A percentile compares a stretch with the other conserved stretches of the same genome.
Conservation (phyloP, 129 eudicot genomes). For the Silybum marianum region DNA sequence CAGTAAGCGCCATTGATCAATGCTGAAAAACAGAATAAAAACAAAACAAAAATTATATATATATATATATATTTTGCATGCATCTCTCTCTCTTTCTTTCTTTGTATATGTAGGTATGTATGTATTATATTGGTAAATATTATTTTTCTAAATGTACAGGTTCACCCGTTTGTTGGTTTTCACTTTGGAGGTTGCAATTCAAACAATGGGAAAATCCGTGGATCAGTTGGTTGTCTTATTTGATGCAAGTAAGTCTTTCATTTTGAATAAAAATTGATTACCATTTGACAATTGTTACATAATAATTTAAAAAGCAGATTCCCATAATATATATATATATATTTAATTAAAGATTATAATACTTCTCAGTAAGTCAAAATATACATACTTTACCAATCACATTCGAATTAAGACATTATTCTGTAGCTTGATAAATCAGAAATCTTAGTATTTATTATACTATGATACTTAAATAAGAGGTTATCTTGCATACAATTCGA, state of each 20-base stretch:
- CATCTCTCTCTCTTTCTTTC: background rate
- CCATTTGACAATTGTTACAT: slow-evolving; percentile 33
- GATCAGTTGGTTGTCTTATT: slow-evolving; percentile 85
- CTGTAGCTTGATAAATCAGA: background rate
- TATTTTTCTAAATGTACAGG: slow-evolving; percentile 40
- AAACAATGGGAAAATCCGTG: slow-evolving; percentile 82
- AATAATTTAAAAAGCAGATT: slow-evolving; percentile 21
- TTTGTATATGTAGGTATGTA: background rate
- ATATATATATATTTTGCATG: slow-evolving; percentile 5
- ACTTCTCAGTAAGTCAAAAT: slow-evolving; percentile 20
- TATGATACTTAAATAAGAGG: background rate
- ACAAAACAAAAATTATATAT: slow-evolving; percentile 18
- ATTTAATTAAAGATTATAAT: background rate
- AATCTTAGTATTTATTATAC: background rate
- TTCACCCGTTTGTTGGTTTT: slow-evolving; percentile 89
- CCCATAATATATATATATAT: slow-evolving; percentile 4
- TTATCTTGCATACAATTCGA: no score
- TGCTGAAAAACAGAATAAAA: slow-evolving; percentile 17
- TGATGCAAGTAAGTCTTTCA: slow-evolving; percentile 88
- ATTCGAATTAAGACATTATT: background rate
- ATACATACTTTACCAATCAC: background rate
- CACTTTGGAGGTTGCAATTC: slow-evolving; percentile 95
- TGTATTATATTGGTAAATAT: background rate
- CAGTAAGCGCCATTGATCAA: slow-evolving; percentile 1
- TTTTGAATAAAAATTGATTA: slow-evolving; percentile 17